Evolutionary conservation across 768 basidiomycete species (phyloP).

Genomic region (Boletus rubroflammeus): DNA sequence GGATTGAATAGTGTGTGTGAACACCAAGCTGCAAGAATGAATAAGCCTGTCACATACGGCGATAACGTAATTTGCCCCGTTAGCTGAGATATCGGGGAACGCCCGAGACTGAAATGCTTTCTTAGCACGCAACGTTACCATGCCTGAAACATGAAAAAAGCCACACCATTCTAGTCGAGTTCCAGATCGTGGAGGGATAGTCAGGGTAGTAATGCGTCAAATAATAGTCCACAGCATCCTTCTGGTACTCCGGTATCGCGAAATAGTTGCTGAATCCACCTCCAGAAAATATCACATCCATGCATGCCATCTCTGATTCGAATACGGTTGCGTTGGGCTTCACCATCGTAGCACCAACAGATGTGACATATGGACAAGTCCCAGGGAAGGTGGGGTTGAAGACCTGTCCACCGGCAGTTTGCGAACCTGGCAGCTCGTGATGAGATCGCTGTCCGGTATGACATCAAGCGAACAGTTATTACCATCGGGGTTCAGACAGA

Average conservation of each 20-base stretch:
- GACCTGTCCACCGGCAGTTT: constrained; percentile 42
- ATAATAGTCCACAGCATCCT: constrained; percentile 30
- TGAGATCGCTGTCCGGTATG: background rate
- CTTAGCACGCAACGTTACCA: background rate
- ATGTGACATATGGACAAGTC: constrained; percentile 48
- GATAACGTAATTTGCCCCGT: constrained; percentile 32
- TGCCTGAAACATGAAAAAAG: background rate
- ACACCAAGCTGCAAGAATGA: background rate
- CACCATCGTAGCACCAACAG: constrained; percentile 46
- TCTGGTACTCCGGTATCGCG: constrained; percentile 39
- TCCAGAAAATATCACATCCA: constrained; percentile 42
- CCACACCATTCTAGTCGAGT: constrained; percentile 26
- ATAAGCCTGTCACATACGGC: constrained; percentile 13
- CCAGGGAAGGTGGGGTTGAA: constrained; percentile 55
- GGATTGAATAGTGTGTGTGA: background rate
- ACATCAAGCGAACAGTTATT: background rate
- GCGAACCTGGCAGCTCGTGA: constrained; percentile 3
- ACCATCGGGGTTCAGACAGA: constrained; percentile 33
- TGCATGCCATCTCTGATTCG: constrained; percentile 51
- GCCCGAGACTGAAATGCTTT: constrained; percentile 30
- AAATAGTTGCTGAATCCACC: constrained; percentile 43
- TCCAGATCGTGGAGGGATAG: constrained; percentile 26
- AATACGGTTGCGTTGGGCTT: constrained; percentile 35
- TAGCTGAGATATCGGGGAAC: constrained; percentile 37
- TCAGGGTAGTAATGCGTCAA: constrained; percentile 29